Evolutionary conservation across 768 basidiomycete genomes (phyloP).

Genomic region (Termitomyces sp.): DNA sequence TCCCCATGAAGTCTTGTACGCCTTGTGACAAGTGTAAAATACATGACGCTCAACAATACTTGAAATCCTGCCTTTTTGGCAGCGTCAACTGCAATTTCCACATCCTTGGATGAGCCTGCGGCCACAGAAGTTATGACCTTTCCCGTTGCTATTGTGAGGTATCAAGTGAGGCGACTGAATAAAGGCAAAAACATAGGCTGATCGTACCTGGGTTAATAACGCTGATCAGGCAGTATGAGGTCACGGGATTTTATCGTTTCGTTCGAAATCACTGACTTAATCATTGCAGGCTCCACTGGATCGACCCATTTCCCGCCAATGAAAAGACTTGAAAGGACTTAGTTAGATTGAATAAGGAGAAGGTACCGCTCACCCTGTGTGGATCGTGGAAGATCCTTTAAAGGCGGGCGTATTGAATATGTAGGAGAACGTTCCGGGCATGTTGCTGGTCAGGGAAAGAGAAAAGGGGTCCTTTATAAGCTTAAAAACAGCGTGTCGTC

Average conservation of each 20-base stretch:
- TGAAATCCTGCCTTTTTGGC: slow-evolving; percentile 37
- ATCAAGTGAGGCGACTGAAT: slow-evolving; percentile 7
- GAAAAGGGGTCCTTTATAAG: too few species aligned
- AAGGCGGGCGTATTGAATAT: too few species aligned
- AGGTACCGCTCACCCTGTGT: too few species aligned
- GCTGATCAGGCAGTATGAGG: too few species aligned
- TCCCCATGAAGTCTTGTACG: slow-evolving; percentile 60
- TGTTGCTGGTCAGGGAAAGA: too few species aligned
- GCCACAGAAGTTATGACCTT: slow-evolving; percentile 46
- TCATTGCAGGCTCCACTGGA: slow-evolving; percentile 39
- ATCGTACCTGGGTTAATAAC: slow-evolving; percentile 18
- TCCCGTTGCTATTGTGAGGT: slow-evolving; percentile 41
- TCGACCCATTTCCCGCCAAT: slow-evolving; percentile 57
- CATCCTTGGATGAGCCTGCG: slow-evolving; percentile 53
- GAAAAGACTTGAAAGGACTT: slow-evolving; percentile 32
- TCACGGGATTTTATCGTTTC: too few species aligned
- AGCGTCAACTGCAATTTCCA: slow-evolving; percentile 56
- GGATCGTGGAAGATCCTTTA: too few species aligned
- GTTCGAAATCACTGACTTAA: slow-evolving; percentile 41
- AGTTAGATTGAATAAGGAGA: too few species aligned
- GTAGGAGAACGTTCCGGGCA: too few species aligned
- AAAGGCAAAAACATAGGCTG: not conserved
- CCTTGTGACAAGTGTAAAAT: slow-evolving; percentile 11
- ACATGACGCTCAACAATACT: not conserved
- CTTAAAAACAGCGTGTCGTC: too few species aligned